Base-by-base conservation (phyloP, 2,329 filamentous ascomycete genomes). In the Aurifilum marmelostoma region DNA sequence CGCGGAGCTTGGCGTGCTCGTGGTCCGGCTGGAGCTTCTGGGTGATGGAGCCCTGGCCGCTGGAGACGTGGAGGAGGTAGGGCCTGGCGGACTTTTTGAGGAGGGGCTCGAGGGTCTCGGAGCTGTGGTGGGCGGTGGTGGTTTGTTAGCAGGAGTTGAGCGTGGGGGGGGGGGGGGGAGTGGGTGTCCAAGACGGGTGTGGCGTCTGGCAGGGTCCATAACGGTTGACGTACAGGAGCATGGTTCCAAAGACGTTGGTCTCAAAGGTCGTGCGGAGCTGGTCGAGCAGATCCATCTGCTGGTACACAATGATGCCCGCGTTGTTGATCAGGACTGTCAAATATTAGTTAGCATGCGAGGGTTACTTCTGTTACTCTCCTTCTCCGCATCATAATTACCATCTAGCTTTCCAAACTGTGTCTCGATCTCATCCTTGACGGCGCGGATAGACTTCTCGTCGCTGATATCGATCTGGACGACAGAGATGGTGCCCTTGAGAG, bases 381-480 rank as follows among this genome's bases (percentile, higher is more conserved):
- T n/a, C n/a, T n/a, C n/a, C n/a, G n/a, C n/a, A n/a, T n/a, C n/a
- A n/a, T n/a, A n/a, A n/a, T n/a, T 37, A 59, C 56, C 83, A 71
- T 89, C 86, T 65, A 92, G 83, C 54, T 73, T 75, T 52, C 76
- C 78, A 72, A 85, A 83, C 67, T 83, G 81, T 61, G 80, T 76
- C 7, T 81, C 78, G 59, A 91, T 79, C 54, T 87, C 81, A 1
- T 85, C 74, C 27, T 84, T 84, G 16, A 89, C 80, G 1, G 81
- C 80, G 39, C 83, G 76, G 65, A 91, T 85, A 24, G 88, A 85
- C 1, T 82, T 79, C 74, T 89, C 88, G 69, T 85, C 83, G 21
- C 85, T 87, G 0, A 91, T 82, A 74, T 91, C 89, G 67, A 87
- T 85, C 2, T 85, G 81, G 8, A 85, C 76, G 2, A 68, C 34